Evolutionary conservation across 1,284 basidiomycete genomes (phyloP), one percentile per base, ranked within the genome.

Genomic region (Melampsora larici-populina): DNA sequence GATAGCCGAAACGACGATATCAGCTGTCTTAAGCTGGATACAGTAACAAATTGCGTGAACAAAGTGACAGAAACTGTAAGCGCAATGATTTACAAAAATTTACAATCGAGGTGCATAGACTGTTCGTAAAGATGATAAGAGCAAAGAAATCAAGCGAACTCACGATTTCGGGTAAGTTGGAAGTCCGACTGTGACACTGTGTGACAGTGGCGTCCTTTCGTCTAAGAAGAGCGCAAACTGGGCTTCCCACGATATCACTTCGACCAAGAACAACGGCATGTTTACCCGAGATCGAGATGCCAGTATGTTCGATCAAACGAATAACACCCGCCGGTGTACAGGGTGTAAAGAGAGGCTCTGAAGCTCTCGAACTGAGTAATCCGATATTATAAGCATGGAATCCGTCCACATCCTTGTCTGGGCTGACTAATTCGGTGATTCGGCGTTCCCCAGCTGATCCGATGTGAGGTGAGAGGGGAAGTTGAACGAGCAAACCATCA

Each of bases 321-420:
- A 98, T 91, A 76, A 96, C 91, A 46, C 93, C 97, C 31, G 94
- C 90, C 0, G 97, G 97, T 11, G 97, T 99, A 87, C 97, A 99
- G 29, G 97, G 96, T 11, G 90, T 87, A 85, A 98, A 98, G 79
- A 96, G 88, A 36, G 97, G 97, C 36, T 90, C 89, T 40, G 92
- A 90, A 65, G 94, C 92, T 81, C 94, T 91, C 78, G 94, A 97
- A 65, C 92, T 91, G 68, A 99, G 88, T 81, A 94, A 91, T 36
- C 97, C 97, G 81, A 99, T 98, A 86, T 99, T 99, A 85, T 97
- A 96, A 7, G 96, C 94, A 86, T 98, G 94, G 88, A 99, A 99
- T 70, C 96, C 97, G 85, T 99, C 97, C 78, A 99, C 92, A 82
- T 99, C 97, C 86, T 99, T 99, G 83, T 90, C 88, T 18, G 94